Evolutionary conservation across 2,329 filamentous ascomycete species (phyloP).

Genomic region (Colletotrichum caudatum): DNA sequence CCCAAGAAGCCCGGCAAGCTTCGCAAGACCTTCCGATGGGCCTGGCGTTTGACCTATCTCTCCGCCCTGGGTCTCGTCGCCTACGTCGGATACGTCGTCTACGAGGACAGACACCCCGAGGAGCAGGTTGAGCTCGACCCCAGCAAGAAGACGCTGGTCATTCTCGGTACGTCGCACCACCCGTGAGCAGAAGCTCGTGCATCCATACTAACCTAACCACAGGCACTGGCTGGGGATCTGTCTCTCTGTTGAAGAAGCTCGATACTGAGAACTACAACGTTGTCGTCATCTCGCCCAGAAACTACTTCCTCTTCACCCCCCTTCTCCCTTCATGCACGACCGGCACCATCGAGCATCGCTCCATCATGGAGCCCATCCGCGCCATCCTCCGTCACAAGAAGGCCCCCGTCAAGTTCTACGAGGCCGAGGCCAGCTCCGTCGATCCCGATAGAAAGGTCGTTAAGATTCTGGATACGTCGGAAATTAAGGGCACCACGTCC

Average conservation of each 20-base stretch:
- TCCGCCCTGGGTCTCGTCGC: slow-evolving; percentile 76
- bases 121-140: slow-evolving; percentile 86
- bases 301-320: slow-evolving; percentile 99
- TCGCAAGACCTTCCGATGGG: slow-evolving; percentile 77
- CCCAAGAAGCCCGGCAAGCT: slow-evolving; percentile 70
- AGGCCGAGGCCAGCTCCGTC: slow-evolving; percentile 96
- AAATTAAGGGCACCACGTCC: slow-evolving; percentile 85
- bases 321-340: slow-evolving; percentile 97
- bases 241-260: slow-evolving; percentile 97
- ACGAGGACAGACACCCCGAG: slow-evolving; percentile 81
- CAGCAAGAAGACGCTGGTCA: slow-evolving; percentile 94
- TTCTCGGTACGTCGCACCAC: slow-evolving; percentile 75
- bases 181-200: slow-evolving; percentile 7
- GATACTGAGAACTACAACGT: slow-evolving; percentile 99
- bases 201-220: slow-evolving; percentile 39
- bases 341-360: slow-evolving; percentile 97
- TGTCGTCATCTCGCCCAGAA: slow-evolving; percentile 95
- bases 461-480: slow-evolving; percentile 90
- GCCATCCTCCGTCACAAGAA: slow-evolving; percentile 97
- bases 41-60: slow-evolving; percentile 86
- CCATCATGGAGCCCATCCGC: slow-evolving; percentile 99
- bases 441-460: slow-evolving; percentile 92
- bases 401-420: slow-evolving; percentile 94
- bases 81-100: slow-evolving; percentile 85
- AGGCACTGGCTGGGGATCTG: slow-evolving; percentile 97